Percentiles rank a stretch among this genome's conserved stretches.
Conservation (phyloP, 345 rosid genomes). For the Luvunga scandens region DNA sequence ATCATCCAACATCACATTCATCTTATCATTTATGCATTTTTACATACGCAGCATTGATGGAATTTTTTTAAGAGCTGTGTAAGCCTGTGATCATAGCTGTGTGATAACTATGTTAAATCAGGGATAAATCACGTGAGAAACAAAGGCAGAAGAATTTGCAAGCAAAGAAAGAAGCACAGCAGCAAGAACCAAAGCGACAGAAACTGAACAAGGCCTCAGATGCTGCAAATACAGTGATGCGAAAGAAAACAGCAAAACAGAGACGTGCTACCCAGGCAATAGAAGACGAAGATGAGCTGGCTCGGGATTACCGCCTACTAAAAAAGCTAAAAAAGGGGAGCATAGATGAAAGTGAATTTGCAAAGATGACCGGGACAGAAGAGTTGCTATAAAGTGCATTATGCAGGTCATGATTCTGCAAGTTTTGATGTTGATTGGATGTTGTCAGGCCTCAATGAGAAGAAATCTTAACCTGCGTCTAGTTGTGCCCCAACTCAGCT, state of each 20-base stretch:
- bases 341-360: slow-evolving; percentile 69
- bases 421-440: neutral
- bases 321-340: slow-evolving; percentile 66
- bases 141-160: slow-evolving; percentile 70
- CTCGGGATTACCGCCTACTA: slow-evolving; percentile 58
- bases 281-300: slow-evolving; percentile 76
- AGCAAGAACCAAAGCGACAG: slow-evolving; percentile 40
- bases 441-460: neutral
- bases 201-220: slow-evolving; percentile 39
- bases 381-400: slow-evolving; percentile 44
- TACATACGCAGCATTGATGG: neutral
- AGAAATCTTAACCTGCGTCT: neutral
- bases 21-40: neutral
- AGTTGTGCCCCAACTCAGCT: neutral
- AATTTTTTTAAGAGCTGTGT: neutral
- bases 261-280: slow-evolving; percentile 71
- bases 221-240: slow-evolving; percentile 25
- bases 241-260: slow-evolving; percentile 79
- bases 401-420: neutral
- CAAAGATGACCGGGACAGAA: slow-evolving; percentile 65
- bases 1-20: neutral
- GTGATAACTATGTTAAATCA: slow-evolving; percentile 24
- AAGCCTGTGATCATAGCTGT: neutral
- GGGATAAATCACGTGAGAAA: slow-evolving; percentile 88
- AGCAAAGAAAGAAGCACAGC: slow-evolving; percentile 51